Conservation (phyloP, 192 early-diverging fungal genomes). For the Entomortierella lignicola region DNA sequence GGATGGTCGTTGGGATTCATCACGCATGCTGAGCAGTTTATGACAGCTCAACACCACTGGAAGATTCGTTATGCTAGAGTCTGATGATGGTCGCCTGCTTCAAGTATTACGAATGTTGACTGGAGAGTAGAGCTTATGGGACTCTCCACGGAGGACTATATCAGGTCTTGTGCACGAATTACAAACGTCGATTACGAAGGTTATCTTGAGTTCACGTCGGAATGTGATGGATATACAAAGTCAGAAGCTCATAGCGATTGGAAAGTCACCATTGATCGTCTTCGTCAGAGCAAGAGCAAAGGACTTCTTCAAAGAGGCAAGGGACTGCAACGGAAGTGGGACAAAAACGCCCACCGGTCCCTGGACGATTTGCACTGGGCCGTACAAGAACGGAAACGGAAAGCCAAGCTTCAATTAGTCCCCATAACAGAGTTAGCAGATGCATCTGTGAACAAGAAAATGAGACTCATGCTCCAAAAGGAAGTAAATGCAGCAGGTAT, state of each 20-base stretch:
- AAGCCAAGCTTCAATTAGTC: conserved; percentile 24
- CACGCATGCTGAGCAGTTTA: conserved; percentile 27
- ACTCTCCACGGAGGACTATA: conserved; percentile 23
- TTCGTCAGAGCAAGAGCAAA: conserved; percentile 19
- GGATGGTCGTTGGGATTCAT: conserved; percentile 34
- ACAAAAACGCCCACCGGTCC: conserved; percentile 13
- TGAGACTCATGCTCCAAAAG: conserved; percentile 35
- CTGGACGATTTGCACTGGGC: conserved; percentile 28
- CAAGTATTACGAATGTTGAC: background rate
- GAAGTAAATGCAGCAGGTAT: too few relatives aligned
- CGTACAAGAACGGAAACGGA: conserved; percentile 22
- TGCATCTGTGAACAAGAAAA: conserved; percentile 17
- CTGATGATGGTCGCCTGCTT: conserved; percentile 23
- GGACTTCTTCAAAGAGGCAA: conserved; percentile 26
- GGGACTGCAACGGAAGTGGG: conserved; percentile 31
- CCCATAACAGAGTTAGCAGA: conserved; percentile 11
- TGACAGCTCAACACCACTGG: conserved; percentile 25
- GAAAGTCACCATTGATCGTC: conserved; percentile 31
- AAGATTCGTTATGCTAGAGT: conserved; percentile 35
- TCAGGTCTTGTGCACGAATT: conserved; percentile 3
- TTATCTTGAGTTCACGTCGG: conserved; percentile 32
- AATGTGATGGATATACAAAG: conserved; percentile 18
- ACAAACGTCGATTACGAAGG: conserved; percentile 11
- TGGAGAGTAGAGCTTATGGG: conserved; percentile 23
- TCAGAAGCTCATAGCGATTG: conserved; percentile 29